Evolutionary conservation across 495 filamentous ascomycete species (phyloP), one percentile per base, ranked within the genome.

Genomic region (Xylaria bambusicola): DNA sequence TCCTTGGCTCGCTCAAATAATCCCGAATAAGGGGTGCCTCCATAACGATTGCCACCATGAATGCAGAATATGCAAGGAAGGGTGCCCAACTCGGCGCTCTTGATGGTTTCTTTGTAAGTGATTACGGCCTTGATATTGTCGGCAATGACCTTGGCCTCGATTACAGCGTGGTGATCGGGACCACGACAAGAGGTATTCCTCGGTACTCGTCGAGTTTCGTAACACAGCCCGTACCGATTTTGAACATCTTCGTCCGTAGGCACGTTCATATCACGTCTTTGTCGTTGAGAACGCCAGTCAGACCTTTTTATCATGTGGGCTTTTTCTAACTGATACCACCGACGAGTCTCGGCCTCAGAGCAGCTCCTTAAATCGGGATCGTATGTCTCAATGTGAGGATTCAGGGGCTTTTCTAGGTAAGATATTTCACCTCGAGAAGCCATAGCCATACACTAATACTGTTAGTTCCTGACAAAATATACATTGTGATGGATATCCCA

Each of bases 81-180:
- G 24, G 31, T 41, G 41, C 50, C 26, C 10, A 56, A 3, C 20
- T 53, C 40, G 13, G 57, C 58, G 24, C 42, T 27, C 20, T 21
- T 18, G 8, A 50, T 27, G 24, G 51, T 40, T 33, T 31, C n/a
- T 1, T 26, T 48, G 40, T 48, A 38, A n/a, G 36, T 44, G 42
- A 61, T 47, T 33, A 56, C 51, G 35, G 56, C 10, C 23, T 24
- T 31, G 3, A 61, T 33, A 41, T 73, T 23, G 64, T 77, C 51
- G 5, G 40, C 2, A 21, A 60, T 53, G 40, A 60, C 57, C 15
- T 53, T 60, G n/a, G 52, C 49, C 8, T 47, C 6, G 17, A 52
- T 24, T 29, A 60, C 12, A 17, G 38, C 47, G 18, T 5, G 57
- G 57, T 60, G 31, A 27, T 60, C 49, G 23, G 20, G 29, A 8